These are phyloP conservation scores for Scheffersomyces ergatensis DNA, from an alignment of 805 yeast species.

Conservation along the genomic window DNA sequence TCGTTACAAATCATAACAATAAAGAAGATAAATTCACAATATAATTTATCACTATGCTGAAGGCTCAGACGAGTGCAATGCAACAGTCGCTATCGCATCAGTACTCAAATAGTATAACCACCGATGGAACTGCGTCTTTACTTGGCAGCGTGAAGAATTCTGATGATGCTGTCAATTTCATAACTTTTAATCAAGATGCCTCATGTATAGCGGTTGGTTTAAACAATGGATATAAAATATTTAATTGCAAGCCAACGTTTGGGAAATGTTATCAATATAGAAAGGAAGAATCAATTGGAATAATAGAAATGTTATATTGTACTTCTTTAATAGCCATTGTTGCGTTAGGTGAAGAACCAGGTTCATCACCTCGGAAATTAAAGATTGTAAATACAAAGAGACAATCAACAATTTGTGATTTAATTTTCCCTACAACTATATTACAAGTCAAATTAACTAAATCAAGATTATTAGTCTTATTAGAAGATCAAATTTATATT, in stretches of 20 bases:
- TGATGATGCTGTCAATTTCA: constrained; percentile 33
- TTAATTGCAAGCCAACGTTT: constrained; percentile 61
- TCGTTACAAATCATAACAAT: too few relatives aligned
- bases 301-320: constrained; percentile 86
- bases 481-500: constrained; percentile 44
- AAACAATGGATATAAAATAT: constrained; percentile 64
- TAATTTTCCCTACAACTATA: constrained; percentile 40
- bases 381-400: constrained; percentile 83
- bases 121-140: constrained; percentile 10
- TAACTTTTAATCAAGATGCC: constrained; percentile 83
- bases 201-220: constrained; percentile 77
- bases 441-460: constrained; percentile 36
- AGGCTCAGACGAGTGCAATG: constrained; percentile 6
- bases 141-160: constrained; percentile 7
- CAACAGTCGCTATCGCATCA: constrained; percentile 4
- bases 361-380: constrained; percentile 75
- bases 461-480: constrained; percentile 30
- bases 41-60: too few relatives aligned
- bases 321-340: constrained; percentile 85
- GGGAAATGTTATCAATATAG: constrained; percentile 31
- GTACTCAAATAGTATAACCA: constrained; percentile 2
- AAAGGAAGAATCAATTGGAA: constrained; percentile 54
- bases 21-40: not conserved
- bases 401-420: constrained; percentile 41
- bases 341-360: constrained; percentile 70